Base-by-base conservation (phyloP, 805 yeast genomes). In the Ogataea nakhonphanomensis region DNA sequence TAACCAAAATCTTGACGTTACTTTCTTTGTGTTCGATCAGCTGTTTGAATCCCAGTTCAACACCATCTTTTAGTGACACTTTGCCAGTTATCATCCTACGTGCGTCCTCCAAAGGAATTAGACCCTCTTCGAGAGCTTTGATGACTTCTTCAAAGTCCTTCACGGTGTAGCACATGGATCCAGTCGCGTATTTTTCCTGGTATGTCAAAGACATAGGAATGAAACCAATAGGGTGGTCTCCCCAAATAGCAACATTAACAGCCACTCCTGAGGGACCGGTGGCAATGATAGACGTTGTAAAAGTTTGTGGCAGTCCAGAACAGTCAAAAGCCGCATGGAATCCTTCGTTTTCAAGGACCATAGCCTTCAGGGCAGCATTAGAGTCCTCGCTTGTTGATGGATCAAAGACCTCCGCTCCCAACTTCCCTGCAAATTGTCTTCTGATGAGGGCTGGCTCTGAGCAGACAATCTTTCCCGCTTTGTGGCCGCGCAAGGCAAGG, bases 371-470 rank as follows among this genome's bases (percentile, higher is more conserved):
- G 13, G 59, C 63, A 4, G 38, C 52, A 23, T 65, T 56, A 31
- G 65, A 52, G 23, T 62, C 56, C 12, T 57, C 62, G 1, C 43
- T 31, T 4, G 42, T 30, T 5, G 63, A 45, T 7, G 69, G 70
- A 45, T 65, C 67, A 39, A 51, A 64, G 15, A 51, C 56, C 30
- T 57, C 62, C 4, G 74, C 81, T 25, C 76, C 74, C 25, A 77
- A 56, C 33, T 59, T 57, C 28, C 66, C 70, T 3, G 85, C 81
- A 29, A 76, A 74, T 39, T 76, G 73, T 55, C 83, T 73, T 59
- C 86, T 76, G n/a, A 76, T 67, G 17, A 63, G 58, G 5, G 81
- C 81, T 15, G 83, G 84, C 50, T 77, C 84, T 13, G 76, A 66
- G 34, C 78, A 76, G n/a, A 79, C 79, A 55, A 78, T 68, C 28